A percentile compares a stretch with the other conserved stretches of the same genome.
Evolutionary conservation across 2,329 filamentous ascomycete species (phyloP).

Genomic region (Graphilbum fragrans): DNA sequence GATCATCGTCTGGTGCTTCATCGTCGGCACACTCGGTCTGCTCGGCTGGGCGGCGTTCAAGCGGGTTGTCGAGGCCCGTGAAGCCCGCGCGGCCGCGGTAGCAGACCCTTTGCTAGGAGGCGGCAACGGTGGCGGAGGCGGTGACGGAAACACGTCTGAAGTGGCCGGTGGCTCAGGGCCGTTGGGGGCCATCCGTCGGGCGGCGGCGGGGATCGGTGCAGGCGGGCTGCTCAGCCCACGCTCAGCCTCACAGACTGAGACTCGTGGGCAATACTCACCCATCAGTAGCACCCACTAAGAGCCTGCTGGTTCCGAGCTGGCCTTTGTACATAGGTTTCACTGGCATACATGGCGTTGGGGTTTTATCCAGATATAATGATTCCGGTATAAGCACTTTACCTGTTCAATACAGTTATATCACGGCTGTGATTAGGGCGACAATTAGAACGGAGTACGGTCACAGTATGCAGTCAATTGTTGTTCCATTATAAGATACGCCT

Average conservation of each 20-base stretch:
- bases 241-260: conserved; percentile 2
- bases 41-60: conserved; percentile 47
- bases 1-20: conserved; percentile 54
- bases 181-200: not conserved
- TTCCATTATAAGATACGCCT: too few relatives aligned
- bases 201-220: not conserved
- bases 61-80: conserved; percentile 30
- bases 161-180: not conserved
- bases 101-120: conserved; percentile 5
- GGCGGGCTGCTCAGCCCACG: conserved; percentile 2
- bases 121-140: conserved; percentile 4
- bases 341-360: too few relatives aligned
- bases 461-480: too few relatives aligned
- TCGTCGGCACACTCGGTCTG: conserved; percentile 44
- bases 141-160: not conserved
- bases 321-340: too few relatives aligned
- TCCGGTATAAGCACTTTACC: too few relatives aligned
- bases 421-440: too few relatives aligned
- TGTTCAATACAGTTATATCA: too few relatives aligned
- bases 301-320: not conserved
- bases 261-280: conserved; percentile 9
- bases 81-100: conserved; percentile 6
- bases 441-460: too few relatives aligned
- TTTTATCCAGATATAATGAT: not conserved
- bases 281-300: conserved; percentile 1